Base-by-base conservation (phyloP, 2,329 filamentous ascomycete genomes). In the Talaromyces sp. region DNA sequence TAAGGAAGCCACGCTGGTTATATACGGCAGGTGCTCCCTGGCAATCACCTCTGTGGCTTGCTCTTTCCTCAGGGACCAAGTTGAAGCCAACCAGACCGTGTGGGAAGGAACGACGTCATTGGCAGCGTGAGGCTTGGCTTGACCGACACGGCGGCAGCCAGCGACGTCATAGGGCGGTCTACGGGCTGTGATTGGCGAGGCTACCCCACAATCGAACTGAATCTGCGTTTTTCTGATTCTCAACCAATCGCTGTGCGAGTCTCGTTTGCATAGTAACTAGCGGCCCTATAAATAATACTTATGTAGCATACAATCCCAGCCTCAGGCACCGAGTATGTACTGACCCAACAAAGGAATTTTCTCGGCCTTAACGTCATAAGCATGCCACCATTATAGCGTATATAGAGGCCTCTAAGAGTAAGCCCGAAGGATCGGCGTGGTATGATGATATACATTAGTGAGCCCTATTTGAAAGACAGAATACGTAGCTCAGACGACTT, bases 71-170 rank as follows among this genome's bases (percentile, higher is more conserved):
- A 17, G 31, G 7, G 53, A 55, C 28, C 39, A 35, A 19, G 39
- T 45, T 36, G 57, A 54, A 51, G 57, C 50, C 45, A 40, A 28
- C 57, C 51, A 46, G n/a, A 22, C 7, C 41, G 13, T 40, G 48
- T 39, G 19, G 46, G 50, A 48, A 43, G 51, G 52, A 19, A 55
- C 57, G 53, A 59, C 57, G 57, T 59, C 57, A 59, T 46, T 31
- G 45, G 45, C 25, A 11, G 36, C 41, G 28, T 22, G 25, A 37
- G 45, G 55, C 55, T 57, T 57, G 55, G 55, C 46, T n/a, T 55
- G 10, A 37, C 21, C 25, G 36, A 39, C 54, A 31, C 33, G 17
- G 28, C 17, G 7, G 22, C 22, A 11, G 33, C 43, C 43, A 8
- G 36, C 54, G 54, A 56, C 54, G 54, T 56, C 54, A 56, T 56